phyloP scores from a whole-genome alignment of 305 asterid species.

The Solanum chacoense region DNA sequence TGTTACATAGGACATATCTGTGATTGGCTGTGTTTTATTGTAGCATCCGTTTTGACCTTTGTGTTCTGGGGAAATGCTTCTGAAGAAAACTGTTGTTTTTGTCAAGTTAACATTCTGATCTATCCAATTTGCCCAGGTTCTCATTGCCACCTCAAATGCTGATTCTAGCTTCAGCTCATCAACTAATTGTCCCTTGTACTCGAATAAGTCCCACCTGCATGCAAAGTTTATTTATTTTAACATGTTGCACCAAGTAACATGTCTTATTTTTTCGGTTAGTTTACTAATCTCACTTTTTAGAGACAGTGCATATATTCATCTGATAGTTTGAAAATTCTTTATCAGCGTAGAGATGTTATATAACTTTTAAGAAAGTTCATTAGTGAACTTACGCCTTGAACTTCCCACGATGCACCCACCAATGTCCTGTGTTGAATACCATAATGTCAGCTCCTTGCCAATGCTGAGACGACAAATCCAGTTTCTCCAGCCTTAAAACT shows the following conservation, averaged over 20 bases:
- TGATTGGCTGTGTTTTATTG: slow-evolving; percentile 10
- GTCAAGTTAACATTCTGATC: slow-evolving; percentile 6
- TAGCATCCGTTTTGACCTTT: slow-evolving; percentile 5
- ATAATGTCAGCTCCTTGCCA: slow-evolving; percentile 15
- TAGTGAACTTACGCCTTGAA: slow-evolving; percentile 12
- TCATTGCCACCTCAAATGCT: slow-evolving; percentile 10
- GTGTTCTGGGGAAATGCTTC: slow-evolving; percentile 17
- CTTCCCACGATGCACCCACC: slow-evolving; percentile 17
- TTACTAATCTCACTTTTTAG: neutral
- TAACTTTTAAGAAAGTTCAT: neutral
- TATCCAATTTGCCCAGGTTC: slow-evolving; percentile 14
- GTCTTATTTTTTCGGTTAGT: neutral
- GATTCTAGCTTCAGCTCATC: slow-evolving; percentile 6
- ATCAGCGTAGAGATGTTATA: neutral
- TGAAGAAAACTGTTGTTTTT: slow-evolving; percentile 10
- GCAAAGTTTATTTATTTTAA: neutral
- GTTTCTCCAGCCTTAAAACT: slow-evolving; percentile 8
- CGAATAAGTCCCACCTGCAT: slow-evolving; percentile 15
- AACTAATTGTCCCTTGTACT: slow-evolving; percentile 1
- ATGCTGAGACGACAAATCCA: slow-evolving; percentile 1
- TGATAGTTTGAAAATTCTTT: neutral
- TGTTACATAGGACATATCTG: neutral
- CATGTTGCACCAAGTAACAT: neutral
- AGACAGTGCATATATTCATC: neutral
- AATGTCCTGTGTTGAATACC: slow-evolving; percentile 12